A percentile compares a stretch with the other conserved stretches of the same genome.
phyloP scores from a whole-genome alignment of 202 grass and related monocot species.

The Dendrocalamus latiflorus region DNA sequence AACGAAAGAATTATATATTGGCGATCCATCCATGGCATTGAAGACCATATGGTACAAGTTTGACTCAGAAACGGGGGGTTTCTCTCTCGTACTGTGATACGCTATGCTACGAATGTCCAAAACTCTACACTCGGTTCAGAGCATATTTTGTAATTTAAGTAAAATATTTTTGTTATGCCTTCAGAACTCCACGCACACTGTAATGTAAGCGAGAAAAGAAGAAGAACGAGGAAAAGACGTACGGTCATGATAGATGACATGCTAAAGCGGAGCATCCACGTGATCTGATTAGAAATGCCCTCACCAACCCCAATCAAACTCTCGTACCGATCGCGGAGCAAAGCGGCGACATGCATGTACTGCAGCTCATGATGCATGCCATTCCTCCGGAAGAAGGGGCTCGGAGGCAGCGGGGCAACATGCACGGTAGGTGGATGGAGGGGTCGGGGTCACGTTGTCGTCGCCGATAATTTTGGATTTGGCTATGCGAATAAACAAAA shows the following conservation, averaged over 20 bases:
- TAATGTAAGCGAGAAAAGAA: not conserved
- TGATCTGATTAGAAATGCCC: not conserved
- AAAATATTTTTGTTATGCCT: not conserved
- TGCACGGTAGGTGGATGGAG: constrained; percentile 1
- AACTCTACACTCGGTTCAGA: not conserved
- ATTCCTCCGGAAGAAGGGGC: not conserved
- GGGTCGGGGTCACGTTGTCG: not conserved
- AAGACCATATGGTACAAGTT: not conserved
- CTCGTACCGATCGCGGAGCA: not conserved
- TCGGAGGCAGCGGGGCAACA: not conserved
- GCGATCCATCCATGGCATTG: not conserved
- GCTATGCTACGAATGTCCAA: too few species aligned
- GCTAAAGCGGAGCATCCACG: not conserved
- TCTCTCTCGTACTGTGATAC: too few species aligned
- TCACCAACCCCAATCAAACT: constrained; percentile 11
- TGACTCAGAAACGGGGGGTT: not conserved
- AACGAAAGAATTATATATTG: not conserved
- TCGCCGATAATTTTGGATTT: not conserved
- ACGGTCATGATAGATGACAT: not conserved
- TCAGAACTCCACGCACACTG: not conserved
- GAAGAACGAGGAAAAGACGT: too few species aligned
- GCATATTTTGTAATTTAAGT: not conserved
- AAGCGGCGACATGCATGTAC: not conserved
- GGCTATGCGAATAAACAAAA: too few species aligned
- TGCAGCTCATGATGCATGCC: not conserved